Percentiles rank a stretch among this genome's conserved stretches.
Conservation (phyloP, 441 rosid species). For the Erodium chrysanthum region DNA sequence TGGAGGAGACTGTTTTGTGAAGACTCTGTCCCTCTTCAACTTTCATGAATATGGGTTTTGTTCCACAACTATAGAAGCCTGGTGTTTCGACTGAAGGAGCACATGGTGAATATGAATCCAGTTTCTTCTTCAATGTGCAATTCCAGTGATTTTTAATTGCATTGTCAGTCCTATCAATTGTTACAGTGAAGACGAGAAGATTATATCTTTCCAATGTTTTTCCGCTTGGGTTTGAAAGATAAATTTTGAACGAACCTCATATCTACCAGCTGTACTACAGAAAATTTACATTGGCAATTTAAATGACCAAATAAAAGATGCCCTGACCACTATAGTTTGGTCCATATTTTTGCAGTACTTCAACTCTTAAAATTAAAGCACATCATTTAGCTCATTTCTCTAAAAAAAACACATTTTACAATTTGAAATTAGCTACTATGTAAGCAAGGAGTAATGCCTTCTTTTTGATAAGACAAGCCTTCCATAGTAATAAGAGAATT, state of each 20-base stretch:
- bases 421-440: not conserved
- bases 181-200: not conserved
- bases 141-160: conserved; percentile 26
- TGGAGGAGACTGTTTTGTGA: not conserved
- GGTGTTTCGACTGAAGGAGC: conserved; percentile 9
- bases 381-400: not conserved
- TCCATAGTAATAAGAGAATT: not conserved
- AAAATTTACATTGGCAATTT: not conserved
- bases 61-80: conserved; percentile 19
- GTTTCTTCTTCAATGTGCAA: conserved; percentile 14
- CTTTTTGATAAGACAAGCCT: not conserved
- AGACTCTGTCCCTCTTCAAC: conserved; percentile 9
- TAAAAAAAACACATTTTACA: not conserved
- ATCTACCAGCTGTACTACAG: not conserved
- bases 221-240: not conserved
- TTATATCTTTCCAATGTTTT: not conserved
- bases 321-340: not conserved
- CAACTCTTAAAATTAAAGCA: not conserved
- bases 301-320: not conserved
- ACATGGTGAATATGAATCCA: conserved; percentile 9
- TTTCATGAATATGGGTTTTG: conserved; percentile 11
- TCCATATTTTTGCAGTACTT: not conserved
- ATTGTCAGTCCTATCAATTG: conserved; percentile 20
- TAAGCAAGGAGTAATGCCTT: not conserved
- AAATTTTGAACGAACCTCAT: not conserved